Base-by-base conservation (phyloP, 495 filamentous ascomycete genomes). In the Hypomontagnella monticulosa region DNA sequence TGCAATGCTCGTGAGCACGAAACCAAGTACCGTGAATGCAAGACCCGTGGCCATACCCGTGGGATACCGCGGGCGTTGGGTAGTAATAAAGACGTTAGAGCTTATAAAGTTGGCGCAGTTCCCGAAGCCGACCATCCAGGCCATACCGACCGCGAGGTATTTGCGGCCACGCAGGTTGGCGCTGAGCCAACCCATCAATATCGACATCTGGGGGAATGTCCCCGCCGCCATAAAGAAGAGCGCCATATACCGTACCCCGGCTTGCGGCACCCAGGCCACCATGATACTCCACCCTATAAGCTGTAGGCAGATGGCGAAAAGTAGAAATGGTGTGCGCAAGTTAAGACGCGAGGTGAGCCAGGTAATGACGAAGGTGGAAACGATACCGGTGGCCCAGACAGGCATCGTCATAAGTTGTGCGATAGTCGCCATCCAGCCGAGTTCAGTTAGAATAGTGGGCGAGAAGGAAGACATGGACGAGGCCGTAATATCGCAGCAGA, bases 81-180 rank as follows among this genome's bases (percentile, higher is more conserved):
- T 71, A 2, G 74, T 64, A 23, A 83, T 75, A 66, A 74, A 76
- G 34, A 75, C 74, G 73, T 75, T 81, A 71, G 79, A 84, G 1
- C 83, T 83, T 23, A 88, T 76, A 60, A 89, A 84, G 2, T 84
- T 86, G 60, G 81, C 84, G 14, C 80, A 76, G 60, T 88, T 87
- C 1, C 84, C 85, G 58, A 87, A 80, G 0, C 80, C 78, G 43
- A 86, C 75, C 70, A 85, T 76, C 74, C 86, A 70, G 0, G 81
- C 85, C 12, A 82, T 81, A 2, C 81, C 84, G 4, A 86, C 80
- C 11, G 80, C 82, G 14, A 85, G 79, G 59, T 87, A 86, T 57
- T 85, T 87, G 63, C 84, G 84, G 14, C 84, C 83, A 4, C 80
- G 79, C 3, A 87, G 77, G 33, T 72, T 72, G 15, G 69, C 61